Evolutionary conservation across 495 filamentous ascomycete species (phyloP).

Genomic region (Monascus purpureus): DNA sequence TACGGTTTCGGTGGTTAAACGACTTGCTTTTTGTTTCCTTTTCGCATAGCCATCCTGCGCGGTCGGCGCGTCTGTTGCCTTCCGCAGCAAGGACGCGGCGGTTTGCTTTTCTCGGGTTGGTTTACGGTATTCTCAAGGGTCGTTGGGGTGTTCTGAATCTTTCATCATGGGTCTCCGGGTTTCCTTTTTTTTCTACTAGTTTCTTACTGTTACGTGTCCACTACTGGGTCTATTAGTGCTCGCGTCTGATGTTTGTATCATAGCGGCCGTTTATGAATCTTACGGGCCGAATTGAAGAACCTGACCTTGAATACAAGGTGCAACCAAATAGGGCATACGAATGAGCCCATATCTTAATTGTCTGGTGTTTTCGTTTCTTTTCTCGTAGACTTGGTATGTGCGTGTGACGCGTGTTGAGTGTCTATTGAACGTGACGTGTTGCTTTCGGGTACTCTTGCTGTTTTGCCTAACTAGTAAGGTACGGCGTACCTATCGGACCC

Average conservation of each 20-base stretch:
- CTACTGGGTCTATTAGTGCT: constrained; percentile 30
- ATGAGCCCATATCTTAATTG: no score
- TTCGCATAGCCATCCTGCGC: constrained; percentile 19
- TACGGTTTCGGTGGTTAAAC: constrained; percentile 99
- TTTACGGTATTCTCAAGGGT: constrained; percentile 35
- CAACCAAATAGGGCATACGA: no score
- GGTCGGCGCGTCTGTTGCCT: constrained; percentile 22
- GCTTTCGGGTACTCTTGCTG: no score
- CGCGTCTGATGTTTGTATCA: constrained; percentile 34
- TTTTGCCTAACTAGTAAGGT: no score
- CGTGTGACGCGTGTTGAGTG: no score
- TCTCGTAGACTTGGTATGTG: no score
- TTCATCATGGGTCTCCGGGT: constrained; percentile 36
- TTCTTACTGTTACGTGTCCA: constrained; percentile 26
- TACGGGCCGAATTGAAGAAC: neutral
- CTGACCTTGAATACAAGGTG: neutral
- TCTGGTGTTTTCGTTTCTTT: no score
- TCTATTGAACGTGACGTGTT: no score
- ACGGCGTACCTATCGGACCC: no score
- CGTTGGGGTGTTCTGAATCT: constrained; percentile 38
- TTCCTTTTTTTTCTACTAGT: constrained; percentile 28
- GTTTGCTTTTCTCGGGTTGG: constrained; percentile 31
- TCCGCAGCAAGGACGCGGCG: constrained; percentile 21
- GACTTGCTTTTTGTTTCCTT: constrained; percentile 17
- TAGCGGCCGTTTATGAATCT: constrained; percentile 24